Conservation (phyloP, 768 basidiomycete genomes). For the Naganishia vaughanmartiniae region DNA sequence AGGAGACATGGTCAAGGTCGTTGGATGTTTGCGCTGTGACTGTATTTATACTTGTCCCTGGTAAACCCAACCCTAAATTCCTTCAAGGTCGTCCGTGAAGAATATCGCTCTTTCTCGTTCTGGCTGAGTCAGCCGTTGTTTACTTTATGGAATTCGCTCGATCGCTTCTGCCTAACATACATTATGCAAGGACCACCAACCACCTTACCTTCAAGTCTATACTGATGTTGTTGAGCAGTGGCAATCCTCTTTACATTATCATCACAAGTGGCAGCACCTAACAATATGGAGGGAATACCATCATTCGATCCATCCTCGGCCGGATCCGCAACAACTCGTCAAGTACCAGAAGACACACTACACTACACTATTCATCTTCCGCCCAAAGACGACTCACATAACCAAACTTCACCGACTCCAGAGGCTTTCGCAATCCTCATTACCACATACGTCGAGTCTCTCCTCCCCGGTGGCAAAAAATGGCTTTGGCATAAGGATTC, state of each 20-base stretch:
- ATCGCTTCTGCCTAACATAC: background rate
- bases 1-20: background rate
- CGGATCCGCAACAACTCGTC: background rate
- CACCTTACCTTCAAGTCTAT: background rate
- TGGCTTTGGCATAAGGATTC: slow-evolving; percentile 52
- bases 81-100: too few species aligned
- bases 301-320: background rate
- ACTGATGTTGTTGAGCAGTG: background rate
- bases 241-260: background rate
- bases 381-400: background rate
- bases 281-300: background rate
- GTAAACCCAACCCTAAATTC: too few species aligned
- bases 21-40: too few species aligned
- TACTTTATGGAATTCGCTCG: slow-evolving; percentile 5
- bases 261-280: background rate
- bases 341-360: slow-evolving; percentile 79
- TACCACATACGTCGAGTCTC: slow-evolving; percentile 49
- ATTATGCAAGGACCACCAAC: too few species aligned
- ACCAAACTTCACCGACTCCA: slow-evolving; percentile 42
- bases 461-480: slow-evolving; percentile 6
- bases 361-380: slow-evolving; percentile 70
- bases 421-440: slow-evolving; percentile 54
- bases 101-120: background rate
- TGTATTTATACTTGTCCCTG: too few species aligned
- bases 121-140: slow-evolving; percentile 5